Evolutionary conservation across 106 monocot genomes (phyloP).

Genomic region (Dioscorea zingiberensis): DNA sequence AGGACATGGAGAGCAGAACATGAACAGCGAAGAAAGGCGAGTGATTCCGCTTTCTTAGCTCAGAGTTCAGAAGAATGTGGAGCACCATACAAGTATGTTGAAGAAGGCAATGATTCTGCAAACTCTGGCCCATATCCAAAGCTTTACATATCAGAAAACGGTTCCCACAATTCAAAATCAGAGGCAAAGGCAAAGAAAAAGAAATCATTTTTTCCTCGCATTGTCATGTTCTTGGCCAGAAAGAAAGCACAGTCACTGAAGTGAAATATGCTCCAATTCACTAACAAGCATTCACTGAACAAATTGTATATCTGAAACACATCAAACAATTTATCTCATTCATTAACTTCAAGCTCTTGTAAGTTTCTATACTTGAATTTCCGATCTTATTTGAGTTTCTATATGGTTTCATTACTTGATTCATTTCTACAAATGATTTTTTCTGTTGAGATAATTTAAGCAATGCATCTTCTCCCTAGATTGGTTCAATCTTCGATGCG

Average conservation of each 20-base stretch:
- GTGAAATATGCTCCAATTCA: neutral
- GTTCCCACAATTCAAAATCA: neutral
- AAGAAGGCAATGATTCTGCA: neutral
- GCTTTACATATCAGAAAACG: conserved; percentile 4
- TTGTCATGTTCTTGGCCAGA: conserved; percentile 43
- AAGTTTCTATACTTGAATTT: too few species aligned
- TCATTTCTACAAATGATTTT: too few species aligned
- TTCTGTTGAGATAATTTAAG: too few species aligned
- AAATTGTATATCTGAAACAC: too few species aligned
- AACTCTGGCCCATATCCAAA: neutral
- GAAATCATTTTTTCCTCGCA: conserved; percentile 47
- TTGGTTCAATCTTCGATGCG: too few species aligned
- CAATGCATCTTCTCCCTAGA: too few species aligned
- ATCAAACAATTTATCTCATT: too few species aligned
- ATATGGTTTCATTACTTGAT: too few species aligned
- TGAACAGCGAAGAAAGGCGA: conserved; percentile 18
- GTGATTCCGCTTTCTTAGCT: conserved; percentile 19
- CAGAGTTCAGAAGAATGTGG: conserved; percentile 10
- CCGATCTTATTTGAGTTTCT: too few species aligned
- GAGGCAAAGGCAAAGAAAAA: conserved; percentile 37
- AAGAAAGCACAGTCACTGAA: conserved; percentile 26
- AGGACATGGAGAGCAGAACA: conserved; percentile 53
- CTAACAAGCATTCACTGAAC: too few species aligned
- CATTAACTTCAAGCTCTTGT: too few species aligned
- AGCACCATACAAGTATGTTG: neutral